Conservation (phyloP, 371 early-diverging fungal species). For the Rhizopus microsporus region DNA sequence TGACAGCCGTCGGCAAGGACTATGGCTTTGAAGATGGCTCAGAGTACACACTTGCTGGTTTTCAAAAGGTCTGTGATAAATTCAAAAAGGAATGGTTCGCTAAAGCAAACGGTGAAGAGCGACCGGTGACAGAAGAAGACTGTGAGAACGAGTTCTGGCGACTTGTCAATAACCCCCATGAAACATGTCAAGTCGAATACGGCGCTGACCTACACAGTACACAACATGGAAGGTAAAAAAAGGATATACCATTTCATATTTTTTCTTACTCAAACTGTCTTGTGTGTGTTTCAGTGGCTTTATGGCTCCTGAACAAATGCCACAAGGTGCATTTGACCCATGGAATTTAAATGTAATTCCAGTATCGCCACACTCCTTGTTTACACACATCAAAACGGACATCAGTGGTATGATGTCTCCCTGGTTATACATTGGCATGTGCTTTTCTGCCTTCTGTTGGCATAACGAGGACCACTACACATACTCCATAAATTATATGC, state of each 20-base stretch:
- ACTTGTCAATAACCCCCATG: slow-evolving; percentile 82
- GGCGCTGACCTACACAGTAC: slow-evolving; percentile 94
- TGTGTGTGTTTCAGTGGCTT: slow-evolving; percentile 22
- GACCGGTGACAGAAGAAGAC: slow-evolving; percentile 72
- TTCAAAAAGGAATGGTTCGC: slow-evolving; percentile 84
- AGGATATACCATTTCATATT: not conserved
- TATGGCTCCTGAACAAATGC: slow-evolving; percentile 20
- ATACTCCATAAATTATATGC: slow-evolving; percentile 95
- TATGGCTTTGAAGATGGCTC: slow-evolving; percentile 93
- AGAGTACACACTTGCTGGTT: slow-evolving; percentile 75
- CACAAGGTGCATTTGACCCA: slow-evolving; percentile 54
- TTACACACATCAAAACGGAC: slow-evolving; percentile 85
- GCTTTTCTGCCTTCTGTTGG: slow-evolving; percentile 97
- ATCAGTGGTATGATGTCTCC: slow-evolving; percentile 96
- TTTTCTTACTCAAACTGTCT: not conserved
- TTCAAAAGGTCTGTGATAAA: slow-evolving; percentile 75
- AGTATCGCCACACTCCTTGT: slow-evolving; percentile 75
- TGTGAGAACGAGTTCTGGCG: slow-evolving; percentile 96
- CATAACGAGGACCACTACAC: slow-evolving; percentile 97
- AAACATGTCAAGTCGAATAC: slow-evolving; percentile 92
- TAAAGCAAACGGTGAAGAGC: slow-evolving; percentile 17
- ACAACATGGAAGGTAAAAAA: slow-evolving; percentile 79
- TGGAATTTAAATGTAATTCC: slow-evolving; percentile 94
- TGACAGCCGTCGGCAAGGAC: slow-evolving; percentile 77
- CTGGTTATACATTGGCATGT: slow-evolving; percentile 97